Conservation (phyloP, 139 green algal genomes). For the Ettlia oleoabundans region DNA sequence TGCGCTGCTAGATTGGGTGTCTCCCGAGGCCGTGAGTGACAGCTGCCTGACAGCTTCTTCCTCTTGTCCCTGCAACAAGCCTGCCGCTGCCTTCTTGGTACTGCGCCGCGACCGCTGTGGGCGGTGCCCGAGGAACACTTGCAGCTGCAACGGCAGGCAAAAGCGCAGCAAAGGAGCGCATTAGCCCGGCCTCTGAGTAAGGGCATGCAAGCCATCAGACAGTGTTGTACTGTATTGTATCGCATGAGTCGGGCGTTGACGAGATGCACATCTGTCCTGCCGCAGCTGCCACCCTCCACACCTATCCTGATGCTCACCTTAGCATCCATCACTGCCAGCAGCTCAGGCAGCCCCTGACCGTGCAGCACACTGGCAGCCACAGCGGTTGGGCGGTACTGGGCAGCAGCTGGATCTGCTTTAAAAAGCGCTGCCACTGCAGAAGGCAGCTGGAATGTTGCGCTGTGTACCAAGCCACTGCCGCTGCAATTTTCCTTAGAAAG, state of each 20-base stretch:
- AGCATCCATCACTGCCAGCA: not conserved
- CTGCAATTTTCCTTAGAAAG: too few relatives aligned
- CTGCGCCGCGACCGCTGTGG: not conserved
- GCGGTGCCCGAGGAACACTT: not conserved
- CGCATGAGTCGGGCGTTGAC: too few relatives aligned
- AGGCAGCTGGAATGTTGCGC: not conserved
- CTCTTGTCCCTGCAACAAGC: not conserved
- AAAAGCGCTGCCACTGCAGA: not conserved
- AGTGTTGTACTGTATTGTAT: too few relatives aligned
- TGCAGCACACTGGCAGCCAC: slow-evolving; percentile 12
- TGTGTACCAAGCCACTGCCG: not conserved
- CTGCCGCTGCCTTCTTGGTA: not conserved
- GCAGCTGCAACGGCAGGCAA: not conserved
- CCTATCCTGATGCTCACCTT: not conserved
- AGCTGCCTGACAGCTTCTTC: not conserved
- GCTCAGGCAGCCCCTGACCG: not conserved
- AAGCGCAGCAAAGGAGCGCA: too few relatives aligned
- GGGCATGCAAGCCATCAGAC: too few relatives aligned
- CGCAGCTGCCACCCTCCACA: too few relatives aligned
- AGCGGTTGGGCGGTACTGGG: not conserved
- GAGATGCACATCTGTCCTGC: too few relatives aligned
- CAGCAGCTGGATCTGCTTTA: not conserved
- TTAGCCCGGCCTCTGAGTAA: too few relatives aligned
- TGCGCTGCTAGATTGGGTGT: too few relatives aligned
- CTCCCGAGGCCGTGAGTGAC: too few relatives aligned